Evolutionary conservation across 306 rosid genomes (phyloP).

Genomic region (Cicer judaicum): DNA sequence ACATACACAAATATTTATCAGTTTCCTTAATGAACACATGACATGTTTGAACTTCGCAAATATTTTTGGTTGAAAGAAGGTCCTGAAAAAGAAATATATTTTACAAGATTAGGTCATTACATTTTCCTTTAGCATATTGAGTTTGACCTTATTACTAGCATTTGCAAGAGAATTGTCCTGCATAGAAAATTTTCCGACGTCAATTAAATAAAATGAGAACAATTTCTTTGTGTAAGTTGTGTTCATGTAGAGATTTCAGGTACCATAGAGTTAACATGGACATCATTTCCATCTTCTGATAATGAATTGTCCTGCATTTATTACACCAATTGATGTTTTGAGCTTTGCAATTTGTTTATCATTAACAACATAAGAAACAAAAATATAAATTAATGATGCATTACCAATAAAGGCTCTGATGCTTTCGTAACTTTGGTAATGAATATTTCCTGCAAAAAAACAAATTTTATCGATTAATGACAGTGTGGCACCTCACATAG

Average conservation of each 20-base stretch:
- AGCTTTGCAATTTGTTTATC: slow-evolving; percentile 28
- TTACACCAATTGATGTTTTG: slow-evolving; percentile 25
- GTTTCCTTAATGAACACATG: slow-evolving; percentile 3
- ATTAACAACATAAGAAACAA: slow-evolving; percentile 20
- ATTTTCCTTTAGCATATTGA: slow-evolving; percentile 26
- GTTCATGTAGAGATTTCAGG: background rate
- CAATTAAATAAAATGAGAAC: slow-evolving; percentile 5
- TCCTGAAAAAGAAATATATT: background rate
- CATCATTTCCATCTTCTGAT: slow-evolving; percentile 23
- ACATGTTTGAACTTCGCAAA: slow-evolving; percentile 21
- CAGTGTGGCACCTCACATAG: too few relatives aligned
- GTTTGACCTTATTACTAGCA: slow-evolving; percentile 27
- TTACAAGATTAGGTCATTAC: slow-evolving; percentile 37
- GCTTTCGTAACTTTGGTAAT: slow-evolving; percentile 35
- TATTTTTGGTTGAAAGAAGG: slow-evolving; percentile 6
- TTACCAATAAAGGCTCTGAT: slow-evolving; percentile 37
- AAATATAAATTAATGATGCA: background rate
- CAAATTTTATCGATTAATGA: slow-evolving; percentile 5
- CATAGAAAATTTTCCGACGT: slow-evolving; percentile 20
- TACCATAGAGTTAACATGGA: slow-evolving; percentile 31
- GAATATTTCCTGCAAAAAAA: slow-evolving; percentile 41
- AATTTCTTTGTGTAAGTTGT: slow-evolving; percentile 16
- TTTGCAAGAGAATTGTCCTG: slow-evolving; percentile 32
- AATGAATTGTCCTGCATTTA: slow-evolving; percentile 49
- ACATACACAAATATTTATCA: slow-evolving; percentile 36